These are phyloP conservation scores for Clavispora phyllophila DNA, from an alignment of 805 yeast genomes.

Conservation along the genomic window DNA sequence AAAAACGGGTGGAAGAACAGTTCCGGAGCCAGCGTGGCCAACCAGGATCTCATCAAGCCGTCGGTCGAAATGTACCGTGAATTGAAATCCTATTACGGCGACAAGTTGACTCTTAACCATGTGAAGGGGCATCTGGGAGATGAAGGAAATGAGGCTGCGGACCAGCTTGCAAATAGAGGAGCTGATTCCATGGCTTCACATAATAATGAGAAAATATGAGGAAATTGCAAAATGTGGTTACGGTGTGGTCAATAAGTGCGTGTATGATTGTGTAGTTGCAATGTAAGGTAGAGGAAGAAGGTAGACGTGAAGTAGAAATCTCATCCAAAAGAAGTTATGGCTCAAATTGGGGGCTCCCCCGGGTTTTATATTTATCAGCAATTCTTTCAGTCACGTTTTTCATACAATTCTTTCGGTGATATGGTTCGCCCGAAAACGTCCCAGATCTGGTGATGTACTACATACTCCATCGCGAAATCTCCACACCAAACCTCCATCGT, in stretches of 20 bases:
- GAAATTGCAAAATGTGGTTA: too few relatives aligned
- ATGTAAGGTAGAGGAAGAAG: too few relatives aligned
- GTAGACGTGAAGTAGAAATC: too few relatives aligned
- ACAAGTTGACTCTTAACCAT: slow-evolving; percentile 46
- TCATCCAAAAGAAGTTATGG: too few relatives aligned
- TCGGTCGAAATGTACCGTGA: slow-evolving; percentile 19
- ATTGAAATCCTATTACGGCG: slow-evolving; percentile 35
- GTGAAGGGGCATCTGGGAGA: slow-evolving; percentile 71
- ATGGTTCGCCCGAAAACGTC: too few relatives aligned
- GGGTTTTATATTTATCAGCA: too few relatives aligned
- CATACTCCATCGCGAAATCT: not conserved
- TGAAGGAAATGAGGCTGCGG: slow-evolving; percentile 75
- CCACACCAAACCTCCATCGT: too few relatives aligned
- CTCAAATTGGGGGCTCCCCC: too few relatives aligned
- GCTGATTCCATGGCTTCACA: slow-evolving; percentile 26
- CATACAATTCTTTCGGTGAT: too few relatives aligned
- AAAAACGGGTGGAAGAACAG: slow-evolving; percentile 48
- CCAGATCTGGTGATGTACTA: not conserved
- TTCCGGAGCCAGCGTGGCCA: slow-evolving; percentile 42
- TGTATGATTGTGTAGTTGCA: not conserved
- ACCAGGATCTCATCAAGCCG: slow-evolving; percentile 45
- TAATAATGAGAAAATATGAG: too few relatives aligned
- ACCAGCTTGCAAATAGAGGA: slow-evolving; percentile 64
- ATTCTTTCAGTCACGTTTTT: too few relatives aligned
- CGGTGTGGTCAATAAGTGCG: not conserved